Evolutionary conservation across 2,329 filamentous ascomycete species (phyloP).

Genomic region (Sordariomycetes sp.): DNA sequence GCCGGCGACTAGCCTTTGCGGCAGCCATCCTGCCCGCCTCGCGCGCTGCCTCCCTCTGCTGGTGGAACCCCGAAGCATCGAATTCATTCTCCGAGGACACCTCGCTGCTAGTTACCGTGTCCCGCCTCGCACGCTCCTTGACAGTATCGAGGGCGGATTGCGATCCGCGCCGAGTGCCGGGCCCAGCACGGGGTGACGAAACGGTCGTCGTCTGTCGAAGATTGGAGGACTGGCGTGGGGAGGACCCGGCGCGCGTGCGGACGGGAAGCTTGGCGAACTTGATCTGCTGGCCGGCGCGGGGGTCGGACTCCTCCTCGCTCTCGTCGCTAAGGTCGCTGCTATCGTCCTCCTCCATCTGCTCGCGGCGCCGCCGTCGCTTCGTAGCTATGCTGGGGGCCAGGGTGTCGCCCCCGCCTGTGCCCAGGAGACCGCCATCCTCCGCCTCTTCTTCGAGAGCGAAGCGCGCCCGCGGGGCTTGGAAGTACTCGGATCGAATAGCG

Average conservation of each 20-base stretch:
- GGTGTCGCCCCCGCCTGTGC: constrained; percentile 56
- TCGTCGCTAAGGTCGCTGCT: constrained; percentile 79
- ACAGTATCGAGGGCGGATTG: constrained; percentile 60
- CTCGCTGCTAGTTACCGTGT: constrained; percentile 74
- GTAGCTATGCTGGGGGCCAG: constrained; percentile 57
- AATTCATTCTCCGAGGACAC: constrained; percentile 76
- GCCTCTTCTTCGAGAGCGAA: constrained; percentile 59
- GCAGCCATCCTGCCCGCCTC: constrained; percentile 30
- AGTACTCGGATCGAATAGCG: constrained; percentile 73
- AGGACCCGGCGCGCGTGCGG: constrained; percentile 75
- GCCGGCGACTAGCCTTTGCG: constrained; percentile 19
- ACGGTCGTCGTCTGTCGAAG: constrained; percentile 34
- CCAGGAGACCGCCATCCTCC: constrained; percentile 63
- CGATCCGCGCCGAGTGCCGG: constrained; percentile 50
- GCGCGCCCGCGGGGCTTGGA: constrained; percentile 57
- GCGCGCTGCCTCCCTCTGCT: constrained; percentile 49
- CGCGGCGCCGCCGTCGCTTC: constrained; percentile 54
- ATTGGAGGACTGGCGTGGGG: constrained; percentile 63
- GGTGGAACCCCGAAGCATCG: constrained; percentile 54
- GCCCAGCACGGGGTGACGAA: constrained; percentile 32
- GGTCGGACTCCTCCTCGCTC: constrained; percentile 67
- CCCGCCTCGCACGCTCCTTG: constrained; percentile 58
- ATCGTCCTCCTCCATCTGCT: constrained; percentile 75
- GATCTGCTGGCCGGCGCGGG: constrained; percentile 74
- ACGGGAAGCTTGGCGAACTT: constrained; percentile 95